Percentiles rank a stretch among this genome's conserved stretches.
These are phyloP conservation scores for Stephania cephalantha DNA, from an alignment of 164 flowering plant species.

Conservation along the genomic window DNA sequence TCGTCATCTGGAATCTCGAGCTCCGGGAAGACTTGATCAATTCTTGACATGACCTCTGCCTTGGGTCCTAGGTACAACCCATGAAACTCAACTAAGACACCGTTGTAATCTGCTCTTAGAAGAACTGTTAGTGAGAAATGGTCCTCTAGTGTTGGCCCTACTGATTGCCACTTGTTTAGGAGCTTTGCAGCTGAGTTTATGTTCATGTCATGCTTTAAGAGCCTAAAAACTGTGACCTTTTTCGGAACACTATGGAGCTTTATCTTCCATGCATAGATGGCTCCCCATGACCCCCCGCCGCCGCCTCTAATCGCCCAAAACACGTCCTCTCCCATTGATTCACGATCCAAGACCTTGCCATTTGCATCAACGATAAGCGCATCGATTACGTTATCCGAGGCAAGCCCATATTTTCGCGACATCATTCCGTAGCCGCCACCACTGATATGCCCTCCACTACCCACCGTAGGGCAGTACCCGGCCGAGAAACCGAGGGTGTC, in stretches of 20 bases:
- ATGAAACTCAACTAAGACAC: not conserved
- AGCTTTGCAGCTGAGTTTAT: not conserved
- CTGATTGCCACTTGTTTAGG: not conserved
- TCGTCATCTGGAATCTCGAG: not conserved
- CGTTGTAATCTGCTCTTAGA: not conserved
- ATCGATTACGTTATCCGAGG: slow-evolving; percentile 19
- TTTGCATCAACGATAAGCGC: slow-evolving; percentile 12
- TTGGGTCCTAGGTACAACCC: not conserved
- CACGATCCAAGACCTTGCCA: slow-evolving; percentile 11
- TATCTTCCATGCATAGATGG: slow-evolving; percentile 18
- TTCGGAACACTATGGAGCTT: slow-evolving; percentile 8
- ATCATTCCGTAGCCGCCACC: slow-evolving; percentile 12
- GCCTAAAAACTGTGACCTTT: slow-evolving; percentile 2
- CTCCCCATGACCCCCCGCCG: slow-evolving; percentile 21
- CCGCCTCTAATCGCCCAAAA: slow-evolving; percentile 18
- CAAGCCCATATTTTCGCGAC: slow-evolving; percentile 15
- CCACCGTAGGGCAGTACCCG: slow-evolving; percentile 5
- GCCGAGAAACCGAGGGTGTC: slow-evolving; percentile 2
- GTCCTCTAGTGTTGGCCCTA: not conserved
- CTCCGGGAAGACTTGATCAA: not conserved
- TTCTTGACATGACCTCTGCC: not conserved
- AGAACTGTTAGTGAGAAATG: not conserved
- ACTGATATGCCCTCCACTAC: slow-evolving; percentile 1
- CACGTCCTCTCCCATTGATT: slow-evolving; percentile 16
- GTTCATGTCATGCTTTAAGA: not conserved